These are phyloP conservation scores for Paramyrothecium sp. DNA, from an alignment of 2,329 filamentous ascomycete genomes.

Conservation along the genomic window DNA sequence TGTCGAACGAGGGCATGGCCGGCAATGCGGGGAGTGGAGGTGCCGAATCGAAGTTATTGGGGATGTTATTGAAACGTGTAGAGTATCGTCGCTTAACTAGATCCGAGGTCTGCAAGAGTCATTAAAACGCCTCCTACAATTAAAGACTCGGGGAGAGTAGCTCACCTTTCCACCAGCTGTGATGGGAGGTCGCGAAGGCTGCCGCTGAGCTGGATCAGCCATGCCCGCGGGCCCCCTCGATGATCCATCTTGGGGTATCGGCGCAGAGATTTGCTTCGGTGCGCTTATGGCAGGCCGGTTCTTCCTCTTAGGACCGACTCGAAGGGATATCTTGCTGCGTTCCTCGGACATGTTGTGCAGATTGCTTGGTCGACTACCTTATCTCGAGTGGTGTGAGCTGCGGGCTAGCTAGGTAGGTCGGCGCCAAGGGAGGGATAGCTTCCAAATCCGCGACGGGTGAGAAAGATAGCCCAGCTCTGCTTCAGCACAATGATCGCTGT, in stretches of 20 bases:
- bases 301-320: constrained; percentile 60
- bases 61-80: constrained; percentile 80
- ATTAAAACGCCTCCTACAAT: constrained; percentile 19
- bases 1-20: constrained; percentile 56
- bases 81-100: constrained; percentile 94
- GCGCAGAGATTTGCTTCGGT: constrained; percentile 61
- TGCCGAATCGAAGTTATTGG: constrained; percentile 67
- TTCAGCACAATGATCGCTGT: too few relatives aligned
- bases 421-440: background rate
- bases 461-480: too few relatives aligned
- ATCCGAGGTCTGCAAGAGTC: constrained; percentile 60
- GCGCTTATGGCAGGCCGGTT: constrained; percentile 61
- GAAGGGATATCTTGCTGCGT: constrained; percentile 60
- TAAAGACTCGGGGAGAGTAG: too few relatives aligned
- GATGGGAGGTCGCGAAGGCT: constrained; percentile 46
- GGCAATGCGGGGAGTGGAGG: constrained; percentile 71
- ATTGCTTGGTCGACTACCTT: constrained; percentile 7
- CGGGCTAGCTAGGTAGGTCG: background rate
- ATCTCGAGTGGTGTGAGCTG: constrained; percentile 7
- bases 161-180: constrained; percentile 55
- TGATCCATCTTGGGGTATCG: constrained; percentile 52
- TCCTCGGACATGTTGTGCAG: constrained; percentile 56
- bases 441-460: too few relatives aligned
- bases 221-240: constrained; percentile 19
- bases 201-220: constrained; percentile 30